A percentile compares a stretch with the other conserved stretches of the same genome.
Evolutionary conservation across 352 stramenopile species (phyloP).

Genomic region (Phytopythium boreale): DNA sequence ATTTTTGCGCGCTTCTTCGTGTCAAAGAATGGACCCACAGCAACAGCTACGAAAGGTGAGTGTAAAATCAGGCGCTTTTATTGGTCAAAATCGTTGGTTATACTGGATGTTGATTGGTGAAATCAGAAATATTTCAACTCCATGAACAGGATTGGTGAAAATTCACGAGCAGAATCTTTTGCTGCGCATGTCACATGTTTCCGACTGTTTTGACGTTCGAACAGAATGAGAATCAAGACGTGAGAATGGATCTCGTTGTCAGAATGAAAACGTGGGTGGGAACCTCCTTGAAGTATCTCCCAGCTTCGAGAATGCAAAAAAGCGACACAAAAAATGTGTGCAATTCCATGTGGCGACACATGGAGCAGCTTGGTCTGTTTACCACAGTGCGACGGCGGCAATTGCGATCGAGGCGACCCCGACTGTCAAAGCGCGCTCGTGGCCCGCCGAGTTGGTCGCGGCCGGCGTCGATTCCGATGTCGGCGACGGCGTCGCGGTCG

Average conservation of each 20-base stretch:
- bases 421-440: neutral
- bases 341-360: neutral
- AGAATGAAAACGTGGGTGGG: too few relatives aligned
- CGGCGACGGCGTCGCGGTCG: neutral
- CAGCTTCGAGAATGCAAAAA: too few relatives aligned
- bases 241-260: too few relatives aligned
- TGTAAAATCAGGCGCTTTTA: neutral
- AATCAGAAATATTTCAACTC: too few relatives aligned
- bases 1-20: neutral
- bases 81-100: neutral
- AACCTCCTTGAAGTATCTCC: too few relatives aligned
- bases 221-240: too few relatives aligned
- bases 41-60: neutral
- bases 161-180: too few relatives aligned
- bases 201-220: too few relatives aligned
- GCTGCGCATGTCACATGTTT: too few relatives aligned
- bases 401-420: neutral
- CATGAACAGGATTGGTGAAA: too few relatives aligned
- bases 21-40: neutral
- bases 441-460: neutral
- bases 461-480: neutral
- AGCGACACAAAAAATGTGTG: neutral
- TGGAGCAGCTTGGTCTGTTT: neutral
- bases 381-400: neutral
- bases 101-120: too few relatives aligned